Conservation (phyloP, 352 stramenopile species). For the Pythium scleroteichum region DNA sequence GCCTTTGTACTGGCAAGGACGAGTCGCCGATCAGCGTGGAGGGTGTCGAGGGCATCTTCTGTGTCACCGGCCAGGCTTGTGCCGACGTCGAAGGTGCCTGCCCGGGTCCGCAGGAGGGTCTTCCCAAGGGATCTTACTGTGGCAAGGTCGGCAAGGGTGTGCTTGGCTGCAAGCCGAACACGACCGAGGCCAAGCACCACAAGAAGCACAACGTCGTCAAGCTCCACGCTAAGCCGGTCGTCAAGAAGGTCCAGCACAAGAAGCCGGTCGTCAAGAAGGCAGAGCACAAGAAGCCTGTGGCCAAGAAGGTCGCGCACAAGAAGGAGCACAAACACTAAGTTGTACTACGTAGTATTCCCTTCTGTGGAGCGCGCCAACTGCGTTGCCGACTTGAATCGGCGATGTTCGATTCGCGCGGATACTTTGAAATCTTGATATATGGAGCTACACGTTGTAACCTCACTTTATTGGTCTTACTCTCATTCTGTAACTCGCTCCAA, state of each 20-base stretch:
- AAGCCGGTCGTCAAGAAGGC: conserved; percentile 11
- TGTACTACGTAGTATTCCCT: not conserved
- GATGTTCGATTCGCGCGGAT: too few relatives aligned
- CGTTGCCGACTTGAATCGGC: too few relatives aligned
- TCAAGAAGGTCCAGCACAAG: conserved; percentile 14
- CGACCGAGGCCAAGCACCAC: conserved; percentile 6
- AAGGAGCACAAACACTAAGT: conserved; percentile 7
- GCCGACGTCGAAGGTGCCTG: conserved; percentile 14
- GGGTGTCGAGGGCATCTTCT: conserved; percentile 24
- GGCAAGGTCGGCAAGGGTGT: conserved; percentile 18
- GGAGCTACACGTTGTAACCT: too few relatives aligned
- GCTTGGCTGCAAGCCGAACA: conserved; percentile 17
- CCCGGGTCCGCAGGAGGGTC: conserved; percentile 16
- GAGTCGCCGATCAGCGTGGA: conserved; percentile 21
- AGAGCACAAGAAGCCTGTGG: conserved; percentile 4
- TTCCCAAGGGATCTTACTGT: conserved; percentile 16
- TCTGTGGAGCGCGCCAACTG: too few relatives aligned
- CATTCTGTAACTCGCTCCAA: too few relatives aligned
- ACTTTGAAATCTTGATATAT: too few relatives aligned
- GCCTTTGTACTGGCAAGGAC: conserved; percentile 10
- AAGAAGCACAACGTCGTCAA: conserved; percentile 3
- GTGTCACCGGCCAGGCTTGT: conserved; percentile 18
- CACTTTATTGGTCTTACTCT: too few relatives aligned
- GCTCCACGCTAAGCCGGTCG: conserved; percentile 1
- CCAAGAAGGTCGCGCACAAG: conserved; percentile 7